A percentile compares a stretch with the other conserved stretches of the same genome.
phyloP scores from a whole-genome alignment of 371 early-diverging fungal species.

The Lichtheimia hyalospora region DNA sequence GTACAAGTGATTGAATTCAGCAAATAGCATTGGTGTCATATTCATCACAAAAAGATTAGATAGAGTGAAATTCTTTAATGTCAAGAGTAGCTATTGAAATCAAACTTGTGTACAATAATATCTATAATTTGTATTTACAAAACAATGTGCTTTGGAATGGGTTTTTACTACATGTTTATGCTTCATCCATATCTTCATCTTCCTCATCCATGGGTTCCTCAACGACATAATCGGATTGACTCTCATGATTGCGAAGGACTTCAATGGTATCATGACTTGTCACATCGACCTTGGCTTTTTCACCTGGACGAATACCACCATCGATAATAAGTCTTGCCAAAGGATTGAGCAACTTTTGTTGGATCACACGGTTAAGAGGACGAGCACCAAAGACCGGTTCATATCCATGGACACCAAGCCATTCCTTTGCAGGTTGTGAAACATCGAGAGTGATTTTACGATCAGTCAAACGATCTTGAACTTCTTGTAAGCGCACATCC shows the following conservation, averaged over 20 bases:
- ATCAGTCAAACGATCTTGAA: slow-evolving; percentile 73
- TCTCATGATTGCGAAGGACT: slow-evolving; percentile 49
- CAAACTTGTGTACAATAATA: no score
- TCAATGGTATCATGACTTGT: slow-evolving; percentile 26
- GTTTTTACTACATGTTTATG: not conserved
- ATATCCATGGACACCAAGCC: slow-evolving; percentile 80
- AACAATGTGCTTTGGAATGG: no score
- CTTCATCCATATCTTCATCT: slow-evolving; percentile 31
- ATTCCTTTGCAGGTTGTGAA: slow-evolving; percentile 67
- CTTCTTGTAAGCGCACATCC: slow-evolving; percentile 77
- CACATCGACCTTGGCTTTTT: slow-evolving; percentile 55
- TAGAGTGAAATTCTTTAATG: no score
- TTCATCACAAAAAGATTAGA: no score
- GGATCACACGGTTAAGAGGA: slow-evolving; percentile 81
- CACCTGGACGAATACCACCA: slow-evolving; percentile 71
- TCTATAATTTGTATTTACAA: no score
- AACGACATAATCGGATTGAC: slow-evolving; percentile 33
- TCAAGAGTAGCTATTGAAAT: no score
- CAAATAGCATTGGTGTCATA: no score
- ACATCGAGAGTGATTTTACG: slow-evolving; percentile 71
- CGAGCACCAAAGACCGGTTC: slow-evolving; percentile 88
- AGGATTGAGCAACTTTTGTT: slow-evolving; percentile 79
- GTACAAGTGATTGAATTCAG: slow-evolving; percentile 2
- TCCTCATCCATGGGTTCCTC: slow-evolving; percentile 50
- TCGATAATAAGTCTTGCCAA: slow-evolving; percentile 78